Percentiles rank a stretch among this genome's conserved stretches.
Conservation (phyloP, 2,329 filamentous ascomycete species). For the Volutella citrinella region DNA sequence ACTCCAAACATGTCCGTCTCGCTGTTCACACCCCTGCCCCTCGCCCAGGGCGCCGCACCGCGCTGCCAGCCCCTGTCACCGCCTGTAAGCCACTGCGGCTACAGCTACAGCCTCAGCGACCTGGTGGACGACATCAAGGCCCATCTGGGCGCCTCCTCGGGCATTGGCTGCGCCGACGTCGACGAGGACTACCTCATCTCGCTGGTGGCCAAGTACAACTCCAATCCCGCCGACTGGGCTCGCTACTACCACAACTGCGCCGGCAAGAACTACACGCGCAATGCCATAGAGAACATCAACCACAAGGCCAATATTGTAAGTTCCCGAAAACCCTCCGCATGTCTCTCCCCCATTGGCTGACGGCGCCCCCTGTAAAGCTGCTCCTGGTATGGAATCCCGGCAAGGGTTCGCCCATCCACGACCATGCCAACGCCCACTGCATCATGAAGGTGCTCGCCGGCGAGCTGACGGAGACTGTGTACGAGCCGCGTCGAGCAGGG, state of each 20-base stretch:
- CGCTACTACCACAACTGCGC: conserved; percentile 9
- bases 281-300: conserved; percentile 9
- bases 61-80: not conserved
- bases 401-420: conserved; percentile 9
- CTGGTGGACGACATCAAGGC: conserved; percentile 4
- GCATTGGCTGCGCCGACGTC: conserved; percentile 4
- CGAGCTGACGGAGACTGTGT: conserved; percentile 6
- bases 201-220: conserved; percentile 4
- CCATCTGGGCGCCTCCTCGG: conserved; percentile 3
- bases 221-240: conserved; percentile 8
- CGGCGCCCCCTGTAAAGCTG: not conserved
- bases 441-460: conserved; percentile 7
- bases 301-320: conserved; percentile 8
- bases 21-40: conserved; percentile 2
- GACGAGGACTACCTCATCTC: conserved; percentile 5
- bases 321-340: not conserved
- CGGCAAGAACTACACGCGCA: conserved; percentile 8
- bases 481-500: not conserved
- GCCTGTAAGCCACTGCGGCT: not conserved
- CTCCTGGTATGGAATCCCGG: conserved; percentile 7
- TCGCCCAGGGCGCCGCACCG: conserved; percentile 1
- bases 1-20: conserved; percentile 6
- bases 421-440: conserved; percentile 8
- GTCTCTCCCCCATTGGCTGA: not conserved
- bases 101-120: conserved; percentile 1